Evolutionary conservation across 345 rosid genomes (phyloP).

Genomic region (Rhodomyrtus tomentosa): DNA sequence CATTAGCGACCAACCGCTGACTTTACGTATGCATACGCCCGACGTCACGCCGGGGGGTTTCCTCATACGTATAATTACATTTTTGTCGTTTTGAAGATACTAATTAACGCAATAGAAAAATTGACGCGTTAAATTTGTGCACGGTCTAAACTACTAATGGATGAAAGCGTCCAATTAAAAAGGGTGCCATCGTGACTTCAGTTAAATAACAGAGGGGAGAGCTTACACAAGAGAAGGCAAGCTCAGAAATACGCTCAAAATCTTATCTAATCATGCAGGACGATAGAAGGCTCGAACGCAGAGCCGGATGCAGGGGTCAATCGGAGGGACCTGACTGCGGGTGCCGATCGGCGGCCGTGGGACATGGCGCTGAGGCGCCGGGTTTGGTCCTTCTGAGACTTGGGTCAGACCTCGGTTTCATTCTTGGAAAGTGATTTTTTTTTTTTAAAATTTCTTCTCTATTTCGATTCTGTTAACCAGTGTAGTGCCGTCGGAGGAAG

Average conservation of each 20-base stretch:
- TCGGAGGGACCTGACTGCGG: accelerated
- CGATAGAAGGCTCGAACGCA: background rate
- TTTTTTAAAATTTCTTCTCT: background rate
- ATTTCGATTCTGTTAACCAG: background rate
- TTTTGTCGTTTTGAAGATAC: background rate
- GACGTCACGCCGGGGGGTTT: background rate
- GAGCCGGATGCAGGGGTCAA: accelerated
- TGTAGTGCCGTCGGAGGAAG: background rate
- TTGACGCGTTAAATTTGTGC: background rate
- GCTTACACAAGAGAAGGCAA: background rate
- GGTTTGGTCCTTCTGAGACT: background rate
- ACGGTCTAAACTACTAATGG: background rate
- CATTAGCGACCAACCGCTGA: background rate
- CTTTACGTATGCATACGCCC: background rate
- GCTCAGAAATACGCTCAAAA: background rate
- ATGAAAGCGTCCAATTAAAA: background rate
- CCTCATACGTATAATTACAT: background rate
- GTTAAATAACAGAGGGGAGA: background rate
- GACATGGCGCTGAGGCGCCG: too few species aligned
- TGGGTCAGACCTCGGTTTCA: background rate
- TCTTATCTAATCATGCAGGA: accelerated
- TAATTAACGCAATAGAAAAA: background rate
- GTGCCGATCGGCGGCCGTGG: too few species aligned
- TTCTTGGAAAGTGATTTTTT: background rate
- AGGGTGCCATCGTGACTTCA: background rate